Base-by-base conservation (phyloP, 352 stramenopile species). In the Albugo candida region DNA sequence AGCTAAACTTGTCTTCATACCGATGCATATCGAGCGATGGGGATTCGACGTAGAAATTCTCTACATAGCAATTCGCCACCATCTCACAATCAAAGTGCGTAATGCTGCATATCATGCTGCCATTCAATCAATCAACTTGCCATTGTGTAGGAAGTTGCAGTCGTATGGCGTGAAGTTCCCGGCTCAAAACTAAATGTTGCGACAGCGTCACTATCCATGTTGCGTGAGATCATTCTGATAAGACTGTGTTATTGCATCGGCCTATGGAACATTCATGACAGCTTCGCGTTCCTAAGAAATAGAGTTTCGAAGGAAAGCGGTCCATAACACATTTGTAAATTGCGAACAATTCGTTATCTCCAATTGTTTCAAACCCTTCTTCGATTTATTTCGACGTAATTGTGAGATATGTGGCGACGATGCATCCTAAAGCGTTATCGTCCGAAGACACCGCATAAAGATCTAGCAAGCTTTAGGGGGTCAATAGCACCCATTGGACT, bases 21-120 rank as follows among this genome's bases (percentile, higher is more conserved):
- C 81, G n/a, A 70, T 96, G 65, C 88, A 96, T 65, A 83, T 96
- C 16, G 75, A 96, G 49, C 78, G 88, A 36, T 97, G 88, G 88
- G 83, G 82, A 16, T 97, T 97, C 58, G 88, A 97, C 56, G 83
- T 95, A n/a, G 88, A 97, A 51, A 47, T 97, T 51, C 60, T 97
- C 20, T 94, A 83, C 59, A 54, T 96, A 44, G 83, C 76, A 14
- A 70, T 58, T 2, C 60, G 50, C 43, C 74, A 58, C 36, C 64
- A 67, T 19, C 61, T 87, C 47, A 45, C 50, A 13, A 64, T 87
- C 40, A 81, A 83, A 67, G 73, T 81, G 45, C 10, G 46, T 42
- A 19, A 2, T 38, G 21, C 5, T 19, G 36, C 2, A 45, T 19
- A 43, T 16, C 20, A 41, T 17, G 5, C 13, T 37, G 17, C 21